phyloP scores from a whole-genome alignment of 805 yeast genomes.

The Candida golubevii region DNA sequence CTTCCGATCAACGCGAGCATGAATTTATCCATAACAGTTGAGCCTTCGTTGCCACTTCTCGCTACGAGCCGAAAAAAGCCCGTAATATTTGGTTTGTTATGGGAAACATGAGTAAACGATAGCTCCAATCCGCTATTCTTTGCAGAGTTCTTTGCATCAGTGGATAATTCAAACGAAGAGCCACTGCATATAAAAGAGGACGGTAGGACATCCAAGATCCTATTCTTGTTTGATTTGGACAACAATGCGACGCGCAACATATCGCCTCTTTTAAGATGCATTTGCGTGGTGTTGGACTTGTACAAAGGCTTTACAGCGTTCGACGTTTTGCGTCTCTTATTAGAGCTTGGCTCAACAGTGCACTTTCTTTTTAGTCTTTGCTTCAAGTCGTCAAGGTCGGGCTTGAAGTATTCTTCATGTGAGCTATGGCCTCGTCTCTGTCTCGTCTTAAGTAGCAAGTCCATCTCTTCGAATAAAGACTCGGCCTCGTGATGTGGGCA shows the following conservation, averaged over 20 bases:
- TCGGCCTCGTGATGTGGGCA: neutral
- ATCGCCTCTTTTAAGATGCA: too few species aligned
- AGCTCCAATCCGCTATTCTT: slow-evolving; percentile 3
- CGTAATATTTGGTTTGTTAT: slow-evolving; percentile 2
- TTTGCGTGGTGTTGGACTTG: too few species aligned
- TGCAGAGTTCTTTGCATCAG: neutral
- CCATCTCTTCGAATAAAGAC: neutral
- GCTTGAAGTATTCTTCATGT: neutral
- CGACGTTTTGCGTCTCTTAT: neutral
- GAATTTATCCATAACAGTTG: slow-evolving; percentile 1
- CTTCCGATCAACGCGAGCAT: slow-evolving; percentile 10
- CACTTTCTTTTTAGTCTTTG: neutral
- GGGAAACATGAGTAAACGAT: slow-evolving; percentile 8
- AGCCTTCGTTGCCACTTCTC: neutral
- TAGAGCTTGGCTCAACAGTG: neutral
- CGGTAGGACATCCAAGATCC: slow-evolving; percentile 12
- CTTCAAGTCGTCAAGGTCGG: neutral
- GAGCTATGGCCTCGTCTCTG: too few species aligned
- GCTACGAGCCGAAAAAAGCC: slow-evolving; percentile 7
- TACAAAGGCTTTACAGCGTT: neutral
- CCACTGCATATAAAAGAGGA: slow-evolving; percentile 14
- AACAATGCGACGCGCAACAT: neutral
- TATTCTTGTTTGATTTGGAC: slow-evolving; percentile 2
- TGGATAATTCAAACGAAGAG: slow-evolving; percentile 1
- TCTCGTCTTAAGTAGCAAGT: neutral